Conservation (phyloP, 108 stramenopile genomes). For the Stephanodiscus minutulus region DNA sequence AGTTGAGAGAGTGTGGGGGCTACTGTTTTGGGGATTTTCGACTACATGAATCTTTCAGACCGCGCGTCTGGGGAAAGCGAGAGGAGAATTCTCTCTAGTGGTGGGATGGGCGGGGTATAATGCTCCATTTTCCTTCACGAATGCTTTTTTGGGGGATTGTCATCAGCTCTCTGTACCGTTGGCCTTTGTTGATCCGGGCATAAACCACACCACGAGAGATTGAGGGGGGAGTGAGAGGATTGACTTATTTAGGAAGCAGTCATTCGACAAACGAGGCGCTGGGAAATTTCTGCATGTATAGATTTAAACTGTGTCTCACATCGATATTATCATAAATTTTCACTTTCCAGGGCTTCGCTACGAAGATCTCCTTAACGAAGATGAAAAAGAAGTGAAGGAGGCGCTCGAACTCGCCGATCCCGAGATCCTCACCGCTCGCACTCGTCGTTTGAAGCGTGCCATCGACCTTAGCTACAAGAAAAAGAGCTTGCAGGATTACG, state of each 20-base stretch:
- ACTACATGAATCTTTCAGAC: background rate
- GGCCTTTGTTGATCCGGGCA: too few relatives aligned
- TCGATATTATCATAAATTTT: background rate
- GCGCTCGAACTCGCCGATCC: slow-evolving; percentile 83
- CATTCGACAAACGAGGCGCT: too few relatives aligned
- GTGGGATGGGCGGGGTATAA: too few relatives aligned
- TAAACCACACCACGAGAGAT: too few relatives aligned
- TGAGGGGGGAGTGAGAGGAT: too few relatives aligned
- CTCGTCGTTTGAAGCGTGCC: slow-evolving; percentile 86
- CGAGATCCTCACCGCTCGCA: slow-evolving; percentile 78
- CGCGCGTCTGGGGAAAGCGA: too few relatives aligned
- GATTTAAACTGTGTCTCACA: background rate
- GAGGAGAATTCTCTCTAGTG: too few relatives aligned
- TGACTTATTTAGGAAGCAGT: background rate
- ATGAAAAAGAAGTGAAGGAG: slow-evolving; percentile 74
- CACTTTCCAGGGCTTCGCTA: slow-evolving; percentile 70
- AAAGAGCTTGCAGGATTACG: slow-evolving; percentile 85
- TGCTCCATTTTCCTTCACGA: too few relatives aligned
- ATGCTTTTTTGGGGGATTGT: too few relatives aligned
- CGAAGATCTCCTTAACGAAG: slow-evolving; percentile 84
- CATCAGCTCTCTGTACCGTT: too few relatives aligned
- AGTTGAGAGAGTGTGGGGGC: background rate
- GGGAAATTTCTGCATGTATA: too few relatives aligned
- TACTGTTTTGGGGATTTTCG: background rate
- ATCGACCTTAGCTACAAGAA: slow-evolving; percentile 85